phyloP scores from a whole-genome alignment of 306 rosid genomes.

The Prunus davidiana region DNA sequence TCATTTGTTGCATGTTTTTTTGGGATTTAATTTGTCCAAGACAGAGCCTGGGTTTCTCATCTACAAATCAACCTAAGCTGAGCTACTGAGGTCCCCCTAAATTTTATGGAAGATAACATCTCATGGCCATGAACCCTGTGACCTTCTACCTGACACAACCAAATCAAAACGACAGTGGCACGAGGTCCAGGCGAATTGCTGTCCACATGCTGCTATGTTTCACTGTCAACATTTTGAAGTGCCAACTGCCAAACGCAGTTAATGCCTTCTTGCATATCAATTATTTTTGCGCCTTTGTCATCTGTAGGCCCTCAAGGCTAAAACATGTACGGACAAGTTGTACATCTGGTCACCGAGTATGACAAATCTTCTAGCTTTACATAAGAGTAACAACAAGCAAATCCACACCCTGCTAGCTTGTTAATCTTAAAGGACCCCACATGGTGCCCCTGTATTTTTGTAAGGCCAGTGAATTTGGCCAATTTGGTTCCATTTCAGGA shows the following conservation, averaged over 20 bases:
- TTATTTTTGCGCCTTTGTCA: constrained; percentile 36
- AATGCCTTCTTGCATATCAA: constrained; percentile 36
- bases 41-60: constrained; percentile 1
- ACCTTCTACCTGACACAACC: constrained; percentile 25
- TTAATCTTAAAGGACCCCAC: constrained; percentile 31
- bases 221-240: constrained; percentile 20
- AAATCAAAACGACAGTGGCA: constrained; percentile 40
- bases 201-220: constrained; percentile 36
- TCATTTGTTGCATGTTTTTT: neutral
- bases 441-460: constrained; percentile 17
- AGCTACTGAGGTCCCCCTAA: neutral
- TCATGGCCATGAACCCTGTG: constrained; percentile 28
- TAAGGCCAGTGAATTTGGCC: constrained; percentile 21
- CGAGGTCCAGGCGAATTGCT: constrained; percentile 31
- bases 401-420: constrained; percentile 24
- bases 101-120: constrained; percentile 26
- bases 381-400: constrained; percentile 18
- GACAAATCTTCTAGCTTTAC: constrained; percentile 33
- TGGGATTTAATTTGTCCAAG: constrained; percentile 15
- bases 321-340: constrained; percentile 23
- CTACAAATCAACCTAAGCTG: neutral
- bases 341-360: constrained; percentile 29
- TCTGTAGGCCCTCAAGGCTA: constrained; percentile 18
- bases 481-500: constrained; percentile 22
- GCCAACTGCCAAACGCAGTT: constrained; percentile 28